Conservation (phyloP, 768 basidiomycete species). For the Termitomyces bulborhizus region DNA sequence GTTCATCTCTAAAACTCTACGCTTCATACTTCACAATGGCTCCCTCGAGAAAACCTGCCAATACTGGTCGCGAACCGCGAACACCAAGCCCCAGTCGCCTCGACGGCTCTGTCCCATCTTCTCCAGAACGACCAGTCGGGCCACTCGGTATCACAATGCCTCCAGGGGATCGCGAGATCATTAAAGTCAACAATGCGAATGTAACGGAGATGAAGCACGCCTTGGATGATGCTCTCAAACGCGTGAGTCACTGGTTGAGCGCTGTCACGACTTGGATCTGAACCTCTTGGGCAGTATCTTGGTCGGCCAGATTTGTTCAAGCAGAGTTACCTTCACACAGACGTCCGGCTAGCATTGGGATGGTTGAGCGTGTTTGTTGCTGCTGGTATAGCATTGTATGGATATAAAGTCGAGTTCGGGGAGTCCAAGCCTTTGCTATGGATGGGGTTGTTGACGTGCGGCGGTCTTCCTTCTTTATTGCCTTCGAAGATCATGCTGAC, state of each 20-base stretch:
- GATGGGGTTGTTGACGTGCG: slow-evolving; percentile 73
- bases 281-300: slow-evolving; percentile 51
- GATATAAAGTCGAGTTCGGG: slow-evolving; percentile 86
- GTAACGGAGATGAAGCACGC: slow-evolving; percentile 59
- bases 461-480: slow-evolving; percentile 24
- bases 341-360: slow-evolving; percentile 81
- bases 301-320: slow-evolving; percentile 79
- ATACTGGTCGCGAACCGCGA: slow-evolving; percentile 11
- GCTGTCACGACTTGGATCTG: not conserved
- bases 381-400: slow-evolving; percentile 75
- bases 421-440: slow-evolving; percentile 77
- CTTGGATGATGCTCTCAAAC: slow-evolving; percentile 86
- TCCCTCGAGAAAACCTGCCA: slow-evolving; percentile 13
- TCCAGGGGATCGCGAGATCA: slow-evolving; percentile 40
- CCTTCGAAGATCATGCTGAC: slow-evolving; percentile 6
- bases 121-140: slow-evolving; percentile 44
- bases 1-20: slow-evolving; percentile 2
- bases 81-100: slow-evolving; percentile 16
- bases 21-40: slow-evolving; percentile 10
- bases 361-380: slow-evolving; percentile 85
- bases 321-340: slow-evolving; percentile 82
- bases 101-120: slow-evolving; percentile 17
- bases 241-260: slow-evolving; percentile 41
- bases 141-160: slow-evolving; percentile 44
- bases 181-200: slow-evolving; percentile 59